Evolutionary conservation across 495 filamentous ascomycete genomes (phyloP), one percentile per base, ranked within the genome.

Genomic region (Letharia lupina): DNA sequence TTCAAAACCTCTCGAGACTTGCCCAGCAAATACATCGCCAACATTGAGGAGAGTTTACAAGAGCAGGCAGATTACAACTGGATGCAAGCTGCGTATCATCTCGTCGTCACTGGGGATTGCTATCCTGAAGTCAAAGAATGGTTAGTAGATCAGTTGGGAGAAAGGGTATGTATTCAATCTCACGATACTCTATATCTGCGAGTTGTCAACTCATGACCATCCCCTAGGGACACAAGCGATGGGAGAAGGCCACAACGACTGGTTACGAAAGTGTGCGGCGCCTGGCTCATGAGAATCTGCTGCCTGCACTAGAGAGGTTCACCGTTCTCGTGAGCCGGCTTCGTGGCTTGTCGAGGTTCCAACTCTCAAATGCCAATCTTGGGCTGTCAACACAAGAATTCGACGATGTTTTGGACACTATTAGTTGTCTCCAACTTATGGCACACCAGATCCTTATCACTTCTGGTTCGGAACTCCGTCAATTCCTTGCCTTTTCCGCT

Each of bases 221-320:
- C 31, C 10, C 13, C 12, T 28, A 96, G 91, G 91, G 92, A 5
- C 90, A 96, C 71, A 97, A 96, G 75, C 83, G 94, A 64, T 98
- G 94, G 94, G 91, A 97, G 60, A 93, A 94, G 72, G 87, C 90
- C 23, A 86, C 94, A 28, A 80, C 83, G 4, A 82, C 79, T 42
- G 91, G 91, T 7, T 88, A 95, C 37, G 85, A 90, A 62, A 89
- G 83, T 63, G 83, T 98, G 13, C 85, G 90, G 31, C 81, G 85
- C 59, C 77, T 96, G 37, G 84, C 89, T 0, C 93, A 96, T 71
- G 87, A 96, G 71, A 90, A 90, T 73, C 84, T 97, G 48, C 79
- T 97, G 9, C 93, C 93, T 2, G 92, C 91, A 0, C 75, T 97
- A 13, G 91, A 96, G 67, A 82, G 94, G 59, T 88, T 91, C 65